Percentiles rank a stretch among this genome's conserved stretches.
These are phyloP conservation scores for Phytophthora cryptogea DNA, from an alignment of 352 stramenopile genomes.

Conservation along the genomic window DNA sequence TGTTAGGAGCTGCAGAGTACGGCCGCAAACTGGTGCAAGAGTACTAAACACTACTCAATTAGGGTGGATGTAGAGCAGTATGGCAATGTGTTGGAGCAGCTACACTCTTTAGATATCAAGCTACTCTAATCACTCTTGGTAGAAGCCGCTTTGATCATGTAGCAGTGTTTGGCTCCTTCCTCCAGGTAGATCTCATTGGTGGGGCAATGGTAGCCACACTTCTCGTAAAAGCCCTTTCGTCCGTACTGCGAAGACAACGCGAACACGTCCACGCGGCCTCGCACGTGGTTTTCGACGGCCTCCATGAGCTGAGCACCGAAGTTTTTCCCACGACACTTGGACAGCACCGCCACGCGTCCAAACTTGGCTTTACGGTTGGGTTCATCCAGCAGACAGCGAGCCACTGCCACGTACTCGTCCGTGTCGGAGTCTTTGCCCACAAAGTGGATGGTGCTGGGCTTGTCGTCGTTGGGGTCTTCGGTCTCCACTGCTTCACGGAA, in stretches of 20 bases:
- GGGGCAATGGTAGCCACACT: constrained; percentile 58
- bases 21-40: constrained; percentile 48
- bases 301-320: constrained; percentile 61
- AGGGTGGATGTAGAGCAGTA: not conserved
- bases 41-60: constrained; percentile 17
- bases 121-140: constrained; percentile 15
- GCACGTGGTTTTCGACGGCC: constrained; percentile 50
- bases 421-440: constrained; percentile 61
- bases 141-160: constrained; percentile 45
- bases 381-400: constrained; percentile 46
- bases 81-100: constrained; percentile 1
- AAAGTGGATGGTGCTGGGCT: constrained; percentile 62
- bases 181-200: constrained; percentile 64
- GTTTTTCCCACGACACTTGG: constrained; percentile 61
- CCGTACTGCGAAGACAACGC: constrained; percentile 58
- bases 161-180: constrained; percentile 58
- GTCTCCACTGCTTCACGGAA: constrained; percentile 47
- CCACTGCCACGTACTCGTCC: constrained; percentile 64
- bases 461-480: constrained; percentile 47
- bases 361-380: constrained; percentile 58
- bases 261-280: constrained; percentile 44
- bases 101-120: not conserved
- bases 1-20: constrained; percentile 62
- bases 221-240: constrained; percentile 71
- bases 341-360: constrained; percentile 62